Evolutionary conservation across 1,139 yeast genomes (phyloP).

Genomic region (Candida sp.): DNA sequence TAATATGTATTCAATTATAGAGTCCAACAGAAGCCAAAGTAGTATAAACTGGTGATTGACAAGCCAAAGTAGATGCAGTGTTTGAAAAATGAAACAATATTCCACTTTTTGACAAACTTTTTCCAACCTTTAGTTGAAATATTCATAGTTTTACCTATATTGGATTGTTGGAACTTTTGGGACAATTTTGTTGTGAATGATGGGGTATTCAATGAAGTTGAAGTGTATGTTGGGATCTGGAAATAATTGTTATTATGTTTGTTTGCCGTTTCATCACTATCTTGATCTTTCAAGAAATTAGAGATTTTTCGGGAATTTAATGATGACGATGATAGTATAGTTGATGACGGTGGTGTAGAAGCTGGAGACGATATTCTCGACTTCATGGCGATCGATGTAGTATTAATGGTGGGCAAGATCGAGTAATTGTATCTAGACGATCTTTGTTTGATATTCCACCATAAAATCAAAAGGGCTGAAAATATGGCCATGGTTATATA

Average conservation of each 20-base stretch:
- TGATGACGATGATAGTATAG: background rate
- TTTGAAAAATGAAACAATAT: slow-evolving; percentile 13
- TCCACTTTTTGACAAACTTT: slow-evolving; percentile 14
- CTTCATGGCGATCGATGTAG: background rate
- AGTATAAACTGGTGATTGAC: slow-evolving; percentile 16
- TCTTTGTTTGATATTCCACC: slow-evolving; percentile 28
- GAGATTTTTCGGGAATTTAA: slow-evolving; percentile 17
- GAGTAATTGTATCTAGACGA: slow-evolving; percentile 8
- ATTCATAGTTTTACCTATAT: background rate
- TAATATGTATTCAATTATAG: slow-evolving; percentile 3
- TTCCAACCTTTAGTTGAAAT: background rate
- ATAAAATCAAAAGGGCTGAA: slow-evolving; percentile 25
- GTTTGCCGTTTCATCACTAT: slow-evolving; percentile 4
- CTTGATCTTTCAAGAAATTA: slow-evolving; percentile 21
- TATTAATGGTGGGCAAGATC: slow-evolving; percentile 7
- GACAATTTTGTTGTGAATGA: background rate
- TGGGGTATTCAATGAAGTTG: slow-evolving; percentile 2
- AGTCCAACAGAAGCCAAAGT: slow-evolving; percentile 14
- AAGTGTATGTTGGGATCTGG: slow-evolving; percentile 6
- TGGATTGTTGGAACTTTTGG: background rate
- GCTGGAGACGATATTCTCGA: background rate
- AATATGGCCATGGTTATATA: slow-evolving; percentile 38
- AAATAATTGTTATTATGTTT: background rate
- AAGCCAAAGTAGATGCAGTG: slow-evolving; percentile 15
- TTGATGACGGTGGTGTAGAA: background rate